A percentile compares a stretch with the other conserved stretches of the same genome.
Evolutionary conservation across 768 basidiomycete genomes (phyloP).

Genomic region (Tylopilus sp.): DNA sequence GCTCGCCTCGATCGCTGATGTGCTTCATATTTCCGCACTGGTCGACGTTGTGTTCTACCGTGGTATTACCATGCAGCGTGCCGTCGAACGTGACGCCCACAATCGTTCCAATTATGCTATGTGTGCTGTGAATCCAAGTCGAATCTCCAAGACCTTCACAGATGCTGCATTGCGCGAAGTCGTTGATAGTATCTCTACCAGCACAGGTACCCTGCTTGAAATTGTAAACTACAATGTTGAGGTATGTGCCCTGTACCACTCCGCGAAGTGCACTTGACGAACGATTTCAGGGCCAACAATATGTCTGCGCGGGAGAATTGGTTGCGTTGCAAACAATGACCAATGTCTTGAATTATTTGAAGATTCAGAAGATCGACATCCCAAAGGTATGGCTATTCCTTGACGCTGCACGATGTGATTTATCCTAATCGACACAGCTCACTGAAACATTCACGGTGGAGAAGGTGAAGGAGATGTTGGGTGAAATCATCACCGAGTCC

Average conservation of each 20-base stretch:
- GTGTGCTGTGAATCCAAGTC: conserved; percentile 98
- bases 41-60: conserved; percentile 99
- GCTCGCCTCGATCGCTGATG: conserved; percentile 95
- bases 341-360: conserved; percentile 94
- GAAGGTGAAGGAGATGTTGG: conserved; percentile 94
- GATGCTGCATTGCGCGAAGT: conserved; percentile 96
- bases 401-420: neutral
- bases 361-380: conserved; percentile 94
- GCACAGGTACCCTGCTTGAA: conserved; percentile 82
- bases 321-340: conserved; percentile 91
- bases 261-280: neutral
- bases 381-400: conserved; percentile 52
- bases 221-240: conserved; percentile 97
- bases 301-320: conserved; percentile 97
- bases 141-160: conserved; percentile 91
- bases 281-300: conserved; percentile 86
- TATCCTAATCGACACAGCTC: conserved; percentile 46
- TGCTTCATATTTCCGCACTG: conserved; percentile 89
- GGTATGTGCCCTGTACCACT: conserved; percentile 38
- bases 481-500: conserved; percentile 85
- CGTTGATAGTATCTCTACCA: conserved; percentile 81
- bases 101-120: conserved; percentile 97
- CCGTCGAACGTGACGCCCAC: conserved; percentile 90
- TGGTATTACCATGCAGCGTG: conserved; percentile 99
- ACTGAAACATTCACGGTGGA: conserved; percentile 86